Evolutionary conservation across 2,329 filamentous ascomycete species (phyloP), one percentile per base, ranked within the genome.

Genomic region (Venturia effusa): DNA sequence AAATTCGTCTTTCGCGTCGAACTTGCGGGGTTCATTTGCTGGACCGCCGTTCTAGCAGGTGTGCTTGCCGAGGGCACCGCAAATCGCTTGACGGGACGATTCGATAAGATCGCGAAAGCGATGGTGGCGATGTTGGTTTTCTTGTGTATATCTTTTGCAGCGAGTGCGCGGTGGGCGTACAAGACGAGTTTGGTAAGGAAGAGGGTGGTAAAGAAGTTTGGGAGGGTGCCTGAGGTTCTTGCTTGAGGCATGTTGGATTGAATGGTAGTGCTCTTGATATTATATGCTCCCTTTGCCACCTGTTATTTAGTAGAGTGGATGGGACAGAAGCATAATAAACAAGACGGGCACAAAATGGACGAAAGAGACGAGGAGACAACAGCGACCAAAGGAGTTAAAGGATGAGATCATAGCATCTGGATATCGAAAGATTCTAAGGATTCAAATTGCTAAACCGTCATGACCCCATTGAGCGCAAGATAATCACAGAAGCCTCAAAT

Each of bases 1-100:
- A 62, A 62, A 32, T 62, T 62, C n/a, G 60, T 62, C 39, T 43
- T 48, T 37, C 22, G 30, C 1, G 41, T 62, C n/a, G 60, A 62
- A 34, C 10, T 51, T 6, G 1, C 15, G 4, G 60, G 24, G 10
- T 62, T 43, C 30, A n/a, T 45, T 2, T 45, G 40, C 30, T 62
- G 60, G 60, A 34, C n/a, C 3, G 60, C 39, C 17, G 30, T 43
- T 19, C 30, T 62, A 2, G 43, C 30, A 2, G 39, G 40, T 27
- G 30, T 62, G 1, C 41, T 62, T 6, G 32, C 1, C 24, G 60
- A 62, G 30, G 60, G 39, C n/a, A 27, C 24, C 4, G 30, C 1
- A 7, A 4, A 22, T 4, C 60, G 51, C 22, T 48, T 19, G n/a
- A 43, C 2, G 3, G 60, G 60, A 24, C 1, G 60, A n/a, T 62